Base-by-base conservation (phyloP, 2,329 filamentous ascomycete genomes). In the Lecanicillium sp. region DNA sequence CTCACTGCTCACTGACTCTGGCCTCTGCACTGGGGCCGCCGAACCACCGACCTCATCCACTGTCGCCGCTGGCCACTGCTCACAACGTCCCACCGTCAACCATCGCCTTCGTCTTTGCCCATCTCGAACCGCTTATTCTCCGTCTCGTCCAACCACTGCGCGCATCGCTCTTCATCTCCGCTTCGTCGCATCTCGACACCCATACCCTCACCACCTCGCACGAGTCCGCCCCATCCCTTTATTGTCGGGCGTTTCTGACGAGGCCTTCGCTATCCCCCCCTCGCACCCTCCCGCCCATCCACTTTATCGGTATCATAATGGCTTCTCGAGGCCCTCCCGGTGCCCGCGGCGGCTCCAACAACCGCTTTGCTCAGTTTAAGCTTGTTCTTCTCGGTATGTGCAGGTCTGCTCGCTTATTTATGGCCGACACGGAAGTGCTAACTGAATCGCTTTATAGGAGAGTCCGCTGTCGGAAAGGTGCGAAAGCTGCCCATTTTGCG, bases 401-500 rank as follows among this genome's bases (percentile, higher is more conserved):
- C 19, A 15, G 14, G 9, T 20, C 15, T 20, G 5, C 20, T 2
- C 11, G 17, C 44, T 43, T 42, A 48, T 27, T 37, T 33, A 17
- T 49, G n/a, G 20, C n/a, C n/a, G n/a, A n/a, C n/a, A n/a, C n/a
- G n/a, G 29, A 48, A 49, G 41, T 42, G 52, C 51, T 56, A 55
- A 70, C 77, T 64, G 77, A 63, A 43, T 54, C 49, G 50, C 50
- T 54, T 47, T 58, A 43, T 66, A 97, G 91, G 93, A 68, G 93
- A 98, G 77, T 98, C 93, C 59, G 93, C 93, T 51, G 93, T 98
- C 50, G 93, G 93, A 84, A 98, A 98, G 87, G 89, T 94, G 70
- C 58, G 64, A 57, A 50, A 17, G 15, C 24, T 23, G 30, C 24
- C 32, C 24, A 32, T 30, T 40, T 20, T 27, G 23, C 33, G 20